Conservation (phyloP, 2,329 filamentous ascomycete species). For the Blastomyces percursus region DNA sequence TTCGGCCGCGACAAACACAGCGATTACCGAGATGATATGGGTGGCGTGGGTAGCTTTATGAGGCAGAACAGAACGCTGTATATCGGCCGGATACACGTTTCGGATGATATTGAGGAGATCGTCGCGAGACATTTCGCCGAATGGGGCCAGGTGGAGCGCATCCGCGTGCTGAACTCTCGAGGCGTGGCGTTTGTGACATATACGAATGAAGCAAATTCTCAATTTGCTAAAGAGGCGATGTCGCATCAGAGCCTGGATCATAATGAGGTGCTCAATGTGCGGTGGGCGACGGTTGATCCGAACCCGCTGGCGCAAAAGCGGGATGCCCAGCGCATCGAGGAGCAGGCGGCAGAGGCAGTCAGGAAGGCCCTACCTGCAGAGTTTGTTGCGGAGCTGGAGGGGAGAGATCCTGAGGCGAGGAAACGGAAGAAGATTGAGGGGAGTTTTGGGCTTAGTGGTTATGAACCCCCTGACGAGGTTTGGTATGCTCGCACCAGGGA, state of each 20-base stretch:
- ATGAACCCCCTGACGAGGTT: constrained; percentile 86
- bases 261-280: constrained; percentile 83
- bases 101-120: constrained; percentile 93
- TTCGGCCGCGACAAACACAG: constrained; percentile 88
- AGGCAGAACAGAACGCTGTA: constrained; percentile 91
- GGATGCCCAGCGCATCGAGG: constrained; percentile 78
- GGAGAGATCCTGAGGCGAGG: constrained; percentile 71
- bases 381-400: constrained; percentile 89
- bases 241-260: constrained; percentile 87
- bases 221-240: constrained; percentile 94
- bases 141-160: constrained; percentile 86
- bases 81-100: constrained; percentile 85
- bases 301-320: constrained; percentile 91
- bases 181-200: constrained; percentile 97
- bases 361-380: constrained; percentile 75
- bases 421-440: constrained; percentile 87
- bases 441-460: constrained; percentile 77
- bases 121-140: constrained; percentile 91
- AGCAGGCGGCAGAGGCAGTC: constrained; percentile 92
- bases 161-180: constrained; percentile 73
- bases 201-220: constrained; percentile 73
- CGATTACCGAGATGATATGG: constrained; percentile 96
- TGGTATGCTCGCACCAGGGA: constrained; percentile 77
- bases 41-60: constrained; percentile 88
- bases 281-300: constrained; percentile 94